Base-by-base conservation (phyloP, 345 rosid species). In the Orychophragmus violaceus region DNA sequence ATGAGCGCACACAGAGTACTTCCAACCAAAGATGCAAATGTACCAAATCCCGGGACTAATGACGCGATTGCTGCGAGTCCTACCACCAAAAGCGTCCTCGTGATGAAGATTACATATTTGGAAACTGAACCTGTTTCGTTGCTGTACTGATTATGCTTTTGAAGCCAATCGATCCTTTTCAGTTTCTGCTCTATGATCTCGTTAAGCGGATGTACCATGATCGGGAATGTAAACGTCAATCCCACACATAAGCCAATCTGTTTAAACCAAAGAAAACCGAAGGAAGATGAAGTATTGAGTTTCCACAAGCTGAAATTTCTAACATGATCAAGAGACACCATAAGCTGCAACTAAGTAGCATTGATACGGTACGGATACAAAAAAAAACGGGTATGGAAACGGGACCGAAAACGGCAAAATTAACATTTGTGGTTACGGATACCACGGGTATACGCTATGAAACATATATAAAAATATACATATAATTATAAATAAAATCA, bases 211-310 rank as follows among this genome's bases (percentile, higher is more conserved):
- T 86, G 96, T 4, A 86, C 79, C 97, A 87, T 88, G 68, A 91
- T 82, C 0, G 99, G 99, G 61, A 85, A 84, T 14, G 97, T 90
- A 78, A 94, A 94, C 2, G 82, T 52, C 23, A 94, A 76, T 53
- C 85, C 99, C 83, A 88, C 64, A 79, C 96, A 94, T 79, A 94
- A 56, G 5, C 95, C 99, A 66, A 87, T 72, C 97, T 94, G 87
- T 70, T 66, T 29, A 13, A 68, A 66, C 52, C 48, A 18, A 55
- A 39, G 28, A 46, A 71, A 10, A 53, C 21, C 32, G 23, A 8
- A 18, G 19, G 59, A 45, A 37, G 69, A 58, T 2, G n/a, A 17
- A 22, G 16, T 46, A 18, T 9, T 10, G 14, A 62, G 29, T 18
- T 33, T 32, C 2, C 8, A 36, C 6, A 29, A 44, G 3, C 8